Percentiles rank a stretch among this genome's conserved stretches.
Evolutionary conservation across 306 rosid genomes (phyloP).

Genomic region (Cucurbita moschata): DNA sequence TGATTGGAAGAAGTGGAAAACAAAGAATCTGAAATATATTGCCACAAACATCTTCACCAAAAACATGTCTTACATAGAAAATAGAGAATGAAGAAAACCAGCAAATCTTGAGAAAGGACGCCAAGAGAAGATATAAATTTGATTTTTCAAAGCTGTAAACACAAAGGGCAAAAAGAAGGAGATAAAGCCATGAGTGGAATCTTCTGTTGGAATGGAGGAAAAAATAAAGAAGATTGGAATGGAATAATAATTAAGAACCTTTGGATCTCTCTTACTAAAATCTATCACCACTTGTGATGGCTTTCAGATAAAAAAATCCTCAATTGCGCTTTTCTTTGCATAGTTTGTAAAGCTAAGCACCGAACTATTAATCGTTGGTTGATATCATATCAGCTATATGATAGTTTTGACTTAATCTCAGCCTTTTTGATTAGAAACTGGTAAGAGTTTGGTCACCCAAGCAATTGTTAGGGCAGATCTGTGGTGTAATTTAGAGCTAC

Average conservation of each 20-base stretch:
- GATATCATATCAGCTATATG: neutral
- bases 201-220: neutral
- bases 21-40: neutral
- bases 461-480: neutral
- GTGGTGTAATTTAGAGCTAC: neutral
- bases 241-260: neutral
- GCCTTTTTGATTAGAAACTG: neutral
- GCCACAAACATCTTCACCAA: neutral
- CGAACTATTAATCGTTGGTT: neutral
- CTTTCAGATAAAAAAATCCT: neutral
- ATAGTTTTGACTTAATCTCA: neutral
- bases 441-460: neutral
- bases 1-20: neutral
- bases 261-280: neutral
- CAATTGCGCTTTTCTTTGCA: neutral
- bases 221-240: neutral
- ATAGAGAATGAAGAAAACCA: neutral
- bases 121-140: neutral
- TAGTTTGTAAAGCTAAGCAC: neutral
- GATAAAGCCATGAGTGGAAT: neutral
- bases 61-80: neutral
- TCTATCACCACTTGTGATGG: neutral
- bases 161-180: neutral
- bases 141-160: neutral
- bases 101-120: neutral